A percentile compares a stretch with the other conserved stretches of the same genome.
phyloP scores from a whole-genome alignment of 208 protist genomes.

The Leishmania tarentolae region DNA sequence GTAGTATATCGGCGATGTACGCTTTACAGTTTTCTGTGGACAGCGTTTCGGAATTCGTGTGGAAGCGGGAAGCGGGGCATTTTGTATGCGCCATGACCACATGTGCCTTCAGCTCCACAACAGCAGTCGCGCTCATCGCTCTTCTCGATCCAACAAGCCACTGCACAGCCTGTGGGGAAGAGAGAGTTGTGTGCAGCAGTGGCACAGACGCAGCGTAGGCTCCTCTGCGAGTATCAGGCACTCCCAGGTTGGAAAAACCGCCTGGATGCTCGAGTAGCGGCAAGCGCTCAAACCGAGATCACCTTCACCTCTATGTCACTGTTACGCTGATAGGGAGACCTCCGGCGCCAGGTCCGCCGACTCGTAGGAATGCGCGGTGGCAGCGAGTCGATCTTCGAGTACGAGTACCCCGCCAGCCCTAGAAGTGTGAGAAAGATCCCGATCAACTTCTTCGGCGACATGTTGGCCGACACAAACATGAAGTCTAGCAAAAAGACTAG shows the following conservation, averaged over 20 bases:
- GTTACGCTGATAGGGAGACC: not conserved
- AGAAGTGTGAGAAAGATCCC: constrained; percentile 63
- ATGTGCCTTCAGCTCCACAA: not conserved
- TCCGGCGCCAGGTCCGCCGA: not conserved
- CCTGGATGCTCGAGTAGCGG: not conserved
- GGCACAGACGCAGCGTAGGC: not conserved
- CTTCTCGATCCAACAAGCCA: not conserved
- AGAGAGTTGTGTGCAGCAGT: not conserved
- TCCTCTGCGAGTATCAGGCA: not conserved
- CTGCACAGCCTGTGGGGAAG: not conserved
- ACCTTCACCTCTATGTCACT: not conserved
- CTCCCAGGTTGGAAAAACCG: not conserved
- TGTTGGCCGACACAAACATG: constrained; percentile 47
- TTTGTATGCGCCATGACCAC: not conserved
- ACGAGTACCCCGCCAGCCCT: constrained; percentile 64
- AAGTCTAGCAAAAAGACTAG: constrained; percentile 75
- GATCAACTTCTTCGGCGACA: constrained; percentile 34
- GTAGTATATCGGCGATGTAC: too few species aligned
- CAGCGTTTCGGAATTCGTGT: too few species aligned
- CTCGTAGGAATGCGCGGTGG: not conserved
- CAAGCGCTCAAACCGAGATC: not conserved
- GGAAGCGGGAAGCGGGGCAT: not conserved
- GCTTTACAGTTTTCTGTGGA: too few species aligned
- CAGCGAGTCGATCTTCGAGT: constrained; percentile 28
- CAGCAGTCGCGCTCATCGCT: too few species aligned